Percentiles rank a stretch among this genome's conserved stretches.
These are phyloP conservation scores for Cinnamomum micranthum DNA, from an alignment of 164 flowering plant genomes.

Conservation along the genomic window DNA sequence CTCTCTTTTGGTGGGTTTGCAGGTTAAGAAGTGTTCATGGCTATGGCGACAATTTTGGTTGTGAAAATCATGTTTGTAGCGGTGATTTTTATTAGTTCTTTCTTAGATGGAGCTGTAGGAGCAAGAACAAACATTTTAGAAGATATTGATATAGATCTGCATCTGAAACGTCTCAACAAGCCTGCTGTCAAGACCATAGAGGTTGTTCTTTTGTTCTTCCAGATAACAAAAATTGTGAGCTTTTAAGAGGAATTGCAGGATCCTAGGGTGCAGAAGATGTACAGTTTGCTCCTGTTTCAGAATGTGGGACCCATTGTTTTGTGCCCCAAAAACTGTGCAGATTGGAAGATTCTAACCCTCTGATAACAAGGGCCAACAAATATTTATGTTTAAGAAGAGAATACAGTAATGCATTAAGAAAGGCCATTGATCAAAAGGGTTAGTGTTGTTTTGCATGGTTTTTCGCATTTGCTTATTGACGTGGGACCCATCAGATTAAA, in stretches of 20 bases:
- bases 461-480: no score
- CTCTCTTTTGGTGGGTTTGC: neutral
- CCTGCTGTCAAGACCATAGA: constrained; percentile 62
- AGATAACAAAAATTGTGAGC: no score
- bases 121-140: neutral
- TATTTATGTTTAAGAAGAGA: neutral
- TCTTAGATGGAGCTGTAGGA: neutral
- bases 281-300: no score
- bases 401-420: neutral
- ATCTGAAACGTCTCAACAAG: constrained; percentile 72
- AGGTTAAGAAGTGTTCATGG: neutral
- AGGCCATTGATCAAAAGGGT: neutral
- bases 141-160: constrained; percentile 54
- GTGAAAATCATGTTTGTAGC: neutral
- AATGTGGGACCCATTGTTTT: no score
- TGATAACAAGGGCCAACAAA: neutral
- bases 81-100: neutral
- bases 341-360: neutral
- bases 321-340: neutral
- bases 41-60: neutral
- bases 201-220: constrained; percentile 27
- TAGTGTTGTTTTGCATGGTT: no score
- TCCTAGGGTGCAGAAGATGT: neutral
- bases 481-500: no score
- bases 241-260: neutral